A percentile compares a stretch with the other conserved stretches of the same genome.
Evolutionary conservation across 768 basidiomycete genomes (phyloP).

Genomic region (Lepiota brunneoincarnata): DNA sequence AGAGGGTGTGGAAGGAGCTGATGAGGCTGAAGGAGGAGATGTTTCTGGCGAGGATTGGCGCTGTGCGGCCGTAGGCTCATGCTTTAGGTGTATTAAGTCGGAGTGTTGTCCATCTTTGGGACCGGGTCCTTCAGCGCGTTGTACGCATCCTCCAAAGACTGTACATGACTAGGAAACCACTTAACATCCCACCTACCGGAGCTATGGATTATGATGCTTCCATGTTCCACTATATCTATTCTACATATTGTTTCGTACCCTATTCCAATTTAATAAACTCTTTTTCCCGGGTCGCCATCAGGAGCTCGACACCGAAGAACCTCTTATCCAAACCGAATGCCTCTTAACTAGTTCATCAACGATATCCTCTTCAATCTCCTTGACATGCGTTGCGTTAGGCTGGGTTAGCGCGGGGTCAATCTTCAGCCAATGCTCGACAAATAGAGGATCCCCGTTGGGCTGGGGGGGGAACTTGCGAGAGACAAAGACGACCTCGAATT

Average conservation of each 20-base stretch:
- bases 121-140: neutral
- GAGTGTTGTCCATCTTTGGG: no score
- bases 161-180: no score
- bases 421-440: constrained; percentile 61
- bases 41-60: constrained; percentile 84
- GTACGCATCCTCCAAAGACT: neutral
- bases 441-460: constrained; percentile 25
- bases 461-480: constrained; percentile 40
- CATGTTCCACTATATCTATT: constrained; percentile 11
- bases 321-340: constrained; percentile 69
- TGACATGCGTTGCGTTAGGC: constrained; percentile 35
- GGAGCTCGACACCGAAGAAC: neutral
- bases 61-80: constrained; percentile 4
- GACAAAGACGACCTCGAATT: constrained; percentile 91
- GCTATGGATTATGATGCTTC: neutral
- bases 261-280: neutral
- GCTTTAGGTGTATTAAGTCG: no score
- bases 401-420: constrained; percentile 43
- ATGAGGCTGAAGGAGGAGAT: constrained; percentile 73
- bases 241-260: neutral
- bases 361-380: constrained; percentile 95
- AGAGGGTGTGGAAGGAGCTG: constrained; percentile 81
- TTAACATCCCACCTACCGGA: no score
- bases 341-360: constrained; percentile 69
- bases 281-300: neutral